phyloP scores from a whole-genome alignment of 164 flowering plant species.

The Tetrastigma voinierianum region DNA sequence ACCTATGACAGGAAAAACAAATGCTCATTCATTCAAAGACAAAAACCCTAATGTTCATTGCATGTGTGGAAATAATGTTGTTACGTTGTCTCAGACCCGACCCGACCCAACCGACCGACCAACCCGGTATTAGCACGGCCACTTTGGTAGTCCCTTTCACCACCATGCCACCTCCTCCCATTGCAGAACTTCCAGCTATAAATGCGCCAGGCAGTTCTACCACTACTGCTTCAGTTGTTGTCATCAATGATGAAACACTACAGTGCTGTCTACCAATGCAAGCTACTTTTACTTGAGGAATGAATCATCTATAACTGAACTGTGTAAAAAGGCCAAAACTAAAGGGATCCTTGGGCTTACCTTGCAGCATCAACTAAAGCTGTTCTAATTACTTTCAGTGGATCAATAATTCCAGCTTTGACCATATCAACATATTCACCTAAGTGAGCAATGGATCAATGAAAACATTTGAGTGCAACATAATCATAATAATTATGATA shows the following conservation, averaged over 20 bases:
- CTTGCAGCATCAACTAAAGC: slow-evolving; percentile 98
- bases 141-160: slow-evolving; percentile 61
- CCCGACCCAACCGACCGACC: too few species aligned
- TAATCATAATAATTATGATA: neutral
- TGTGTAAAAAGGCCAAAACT: neutral
- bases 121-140: too few species aligned
- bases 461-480: neutral
- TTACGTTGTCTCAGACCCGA: too few species aligned
- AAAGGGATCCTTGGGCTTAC: slow-evolving; percentile 23
- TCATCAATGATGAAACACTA: slow-evolving; percentile 92
- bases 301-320: neutral
- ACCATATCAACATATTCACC: slow-evolving; percentile 98
- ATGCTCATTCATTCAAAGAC: neutral
- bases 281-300: neutral
- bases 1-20: neutral
- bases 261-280: slow-evolving; percentile 8
- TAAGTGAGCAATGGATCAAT: slow-evolving; percentile 18
- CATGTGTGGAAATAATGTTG: neutral
- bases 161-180: too few species aligned
- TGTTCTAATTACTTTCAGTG: slow-evolving; percentile 96
- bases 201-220: slow-evolving; percentile 82
- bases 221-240: slow-evolving; percentile 91
- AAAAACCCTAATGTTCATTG: neutral
- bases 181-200: slow-evolving; percentile 57
- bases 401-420: slow-evolving; percentile 91